Base-by-base conservation (phyloP, 495 filamentous ascomycete species). In the Hypoxylon fragiforme region DNA sequence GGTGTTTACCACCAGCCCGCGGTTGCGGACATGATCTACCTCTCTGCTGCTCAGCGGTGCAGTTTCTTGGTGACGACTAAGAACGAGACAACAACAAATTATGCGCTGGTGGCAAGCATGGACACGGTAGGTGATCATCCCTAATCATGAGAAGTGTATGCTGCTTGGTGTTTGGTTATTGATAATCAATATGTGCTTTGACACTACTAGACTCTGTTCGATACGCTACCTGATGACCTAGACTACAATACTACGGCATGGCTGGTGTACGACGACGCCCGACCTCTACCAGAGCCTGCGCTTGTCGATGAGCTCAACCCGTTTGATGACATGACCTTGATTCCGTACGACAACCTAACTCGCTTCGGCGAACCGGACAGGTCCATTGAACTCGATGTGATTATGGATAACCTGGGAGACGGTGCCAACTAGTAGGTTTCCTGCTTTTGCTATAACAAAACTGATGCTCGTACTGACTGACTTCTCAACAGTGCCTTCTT, bases 201-300 rank as follows among this genome's bases (percentile, higher is more conserved):
- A 24, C 7, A 30, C 36, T 36, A 46, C 46, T 55, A 90, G 86
- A 77, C 78, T 47, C 73, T 90, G 0, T 91, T 91, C 61, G 89
- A 91, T 63, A 71, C 57, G 2, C 58, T 89, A 6, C 89, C 89
- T 0, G 62, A 70, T 2, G 75, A 70, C 3, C 73, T 91, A 8
- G 88, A 92, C 62, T 82, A 81, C 42, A 95, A 92, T 51, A 84
- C 82, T 0, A 92, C 90, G 0, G 87, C 86, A 6, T 92, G 86
- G 86, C 77, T 95, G 1, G 77, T 88, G 1, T 92, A 94, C 60
- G 80, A 91, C 62, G 71, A 80, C 2, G 48, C 66, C 1, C 80
- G 81, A 36, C 72, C 80, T 0, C 73, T 88, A 1, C 85, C 86
- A 8, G 70, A 69, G 0, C 75, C 89, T 13, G 72, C 75, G 1